Base-by-base conservation (phyloP, 495 filamentous ascomycete genomes). In the Trichoderma gamsii region DNA sequence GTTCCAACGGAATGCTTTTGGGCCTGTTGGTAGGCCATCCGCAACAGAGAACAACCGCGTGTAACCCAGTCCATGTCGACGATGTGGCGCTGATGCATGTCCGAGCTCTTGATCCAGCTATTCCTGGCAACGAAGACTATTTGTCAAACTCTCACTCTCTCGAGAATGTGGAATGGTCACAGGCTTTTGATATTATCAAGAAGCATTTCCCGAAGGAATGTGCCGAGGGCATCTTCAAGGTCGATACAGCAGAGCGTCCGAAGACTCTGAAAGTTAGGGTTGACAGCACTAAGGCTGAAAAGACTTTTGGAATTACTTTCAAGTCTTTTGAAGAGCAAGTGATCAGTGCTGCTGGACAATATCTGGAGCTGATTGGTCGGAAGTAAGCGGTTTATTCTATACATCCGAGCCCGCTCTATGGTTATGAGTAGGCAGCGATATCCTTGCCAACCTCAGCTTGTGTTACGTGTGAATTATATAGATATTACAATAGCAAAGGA, bases 301-400 rank as follows among this genome's bases (percentile, higher is more conserved):
- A 74, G 64, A 66, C 73, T 16, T 79, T 86, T 67, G 82, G 80
- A 0, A 77, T 81, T 69, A 71, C 73, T 59, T 76, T 82, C 66
- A 70, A 67, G 35, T 70, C 70, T 16, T 83, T 82, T 70, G 77
- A 83, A 67, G 78, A 79, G 56, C 81, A 80, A 29, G 74, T 85
- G 3, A 69, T 76, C 59, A 77, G 76, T 67, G 74, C 81, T 6
- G 76, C 75, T 1, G 72, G 71, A 21, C 80, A 80, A 43, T 81
- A 79, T 69, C 72, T 80, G 13, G 76, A 75, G 66, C 66, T 75
- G 46, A n/a, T 46, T 46, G 43, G 12, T 66, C 25, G 66, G 6
- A 46, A 46, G 18, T 46, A 9, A 7, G 7, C 2, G 35, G 2
- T 38, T 38, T 38, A 38, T 38, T 29, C 1, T 29, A 29, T 29